Evolutionary conservation across 2,329 filamentous ascomycete genomes (phyloP).

Genomic region (Neurospora sp.): DNA sequence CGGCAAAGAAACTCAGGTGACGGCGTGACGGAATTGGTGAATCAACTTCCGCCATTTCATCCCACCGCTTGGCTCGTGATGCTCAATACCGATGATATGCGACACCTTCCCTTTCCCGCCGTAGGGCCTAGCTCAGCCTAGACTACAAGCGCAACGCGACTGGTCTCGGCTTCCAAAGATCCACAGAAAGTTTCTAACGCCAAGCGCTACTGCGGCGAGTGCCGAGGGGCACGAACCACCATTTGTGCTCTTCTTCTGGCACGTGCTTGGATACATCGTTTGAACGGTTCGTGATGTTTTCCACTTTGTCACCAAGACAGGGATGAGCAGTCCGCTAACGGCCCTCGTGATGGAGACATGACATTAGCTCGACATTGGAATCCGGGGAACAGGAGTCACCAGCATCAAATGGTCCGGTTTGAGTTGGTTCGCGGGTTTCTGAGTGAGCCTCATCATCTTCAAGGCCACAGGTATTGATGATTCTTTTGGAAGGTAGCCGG

Average conservation of each 20-base stretch:
- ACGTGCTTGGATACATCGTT: background rate
- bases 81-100: background rate
- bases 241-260: background rate
- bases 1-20: background rate
- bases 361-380: background rate
- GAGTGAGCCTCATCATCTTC: background rate
- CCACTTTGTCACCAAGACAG: background rate
- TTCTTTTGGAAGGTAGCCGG: background rate
- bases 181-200: background rate
- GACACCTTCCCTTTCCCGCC: background rate
- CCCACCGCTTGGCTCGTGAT: background rate
- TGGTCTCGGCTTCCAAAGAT: background rate
- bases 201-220: background rate
- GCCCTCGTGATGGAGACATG: background rate
- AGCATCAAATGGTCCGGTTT: background rate
- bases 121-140: background rate
- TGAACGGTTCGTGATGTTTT: background rate
- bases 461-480: background rate
- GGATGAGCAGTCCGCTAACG: background rate
- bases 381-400: background rate
- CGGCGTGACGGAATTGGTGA: background rate
- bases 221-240: background rate
- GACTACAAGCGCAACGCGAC: background rate
- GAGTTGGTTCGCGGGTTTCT: background rate
- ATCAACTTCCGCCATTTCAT: background rate